These are phyloP conservation scores for Marasmius sp. DNA, from an alignment of 1,284 basidiomycete genomes.

Conservation along the genomic window DNA sequence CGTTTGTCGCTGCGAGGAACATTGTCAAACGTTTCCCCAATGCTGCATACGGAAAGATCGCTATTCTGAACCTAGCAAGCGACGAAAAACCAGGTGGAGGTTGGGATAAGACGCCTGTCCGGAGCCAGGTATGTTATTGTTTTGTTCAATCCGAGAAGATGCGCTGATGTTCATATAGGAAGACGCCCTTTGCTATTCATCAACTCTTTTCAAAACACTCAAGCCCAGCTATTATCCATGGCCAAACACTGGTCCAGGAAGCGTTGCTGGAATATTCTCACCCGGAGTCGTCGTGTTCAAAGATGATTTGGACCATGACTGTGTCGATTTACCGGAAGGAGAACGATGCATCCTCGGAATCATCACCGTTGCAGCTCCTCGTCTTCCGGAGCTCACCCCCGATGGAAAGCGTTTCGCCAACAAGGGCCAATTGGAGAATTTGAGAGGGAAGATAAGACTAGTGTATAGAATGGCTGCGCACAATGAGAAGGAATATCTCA, in stretches of 20 bases:
- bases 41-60: constrained; percentile 27
- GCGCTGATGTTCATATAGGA: constrained; percentile 25
- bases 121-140: constrained; percentile 32
- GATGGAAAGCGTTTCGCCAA: constrained; percentile 27
- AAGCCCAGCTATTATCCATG: constrained; percentile 42
- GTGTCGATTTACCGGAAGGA: constrained; percentile 29
- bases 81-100: constrained; percentile 37
- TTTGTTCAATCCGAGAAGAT: neutral
- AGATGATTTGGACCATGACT: constrained; percentile 40
- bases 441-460: constrained; percentile 41
- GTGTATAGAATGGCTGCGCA: constrained; percentile 43
- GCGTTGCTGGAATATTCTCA: constrained; percentile 40
- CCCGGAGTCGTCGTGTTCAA: constrained; percentile 46
- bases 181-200: constrained; percentile 46
- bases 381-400: constrained; percentile 27
- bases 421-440: constrained; percentile 27
- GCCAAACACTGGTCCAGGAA: constrained; percentile 42
- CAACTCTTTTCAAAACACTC: constrained; percentile 42
- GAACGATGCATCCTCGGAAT: constrained; percentile 39
- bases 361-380: constrained; percentile 43
- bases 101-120: constrained; percentile 25
- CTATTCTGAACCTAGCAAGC: constrained; percentile 44
- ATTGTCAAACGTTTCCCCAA: constrained; percentile 1
- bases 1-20: neutral
- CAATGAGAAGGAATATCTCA: constrained; percentile 34